phyloP scores from a whole-genome alignment of 2,329 filamentous ascomycete genomes.

The Raffaelea arxii region DNA sequence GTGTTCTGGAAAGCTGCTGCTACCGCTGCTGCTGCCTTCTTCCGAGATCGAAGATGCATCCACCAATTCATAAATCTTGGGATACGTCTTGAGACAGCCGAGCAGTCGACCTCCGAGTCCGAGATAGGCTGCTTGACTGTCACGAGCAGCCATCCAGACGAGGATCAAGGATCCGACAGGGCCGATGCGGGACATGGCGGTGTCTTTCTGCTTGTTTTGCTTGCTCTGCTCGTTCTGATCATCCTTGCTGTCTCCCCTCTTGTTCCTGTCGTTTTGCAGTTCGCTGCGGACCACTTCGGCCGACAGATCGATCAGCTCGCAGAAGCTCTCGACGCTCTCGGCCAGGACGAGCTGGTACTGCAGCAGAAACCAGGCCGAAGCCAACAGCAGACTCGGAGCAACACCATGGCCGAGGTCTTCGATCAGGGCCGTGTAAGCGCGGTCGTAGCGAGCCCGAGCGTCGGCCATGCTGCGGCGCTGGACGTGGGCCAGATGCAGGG shows the following conservation, averaged over 20 bases:
- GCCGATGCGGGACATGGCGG: conserved; percentile 3
- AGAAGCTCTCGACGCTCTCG: no score
- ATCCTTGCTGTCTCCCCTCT: no score
- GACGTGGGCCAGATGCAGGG: conserved; percentile 7
- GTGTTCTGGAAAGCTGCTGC: no score
- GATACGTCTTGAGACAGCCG: conserved; percentile 7
- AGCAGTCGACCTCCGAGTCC: conserved; percentile 5
- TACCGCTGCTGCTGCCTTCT: not conserved
- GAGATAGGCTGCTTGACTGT: conserved; percentile 4
- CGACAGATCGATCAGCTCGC: conserved; percentile 3
- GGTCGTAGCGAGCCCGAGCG: no score
- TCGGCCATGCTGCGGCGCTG: no score
- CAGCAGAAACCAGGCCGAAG: no score
- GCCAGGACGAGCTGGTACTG: no score
- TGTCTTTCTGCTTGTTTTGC: no score
- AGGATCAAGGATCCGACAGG: conserved; percentile 6
- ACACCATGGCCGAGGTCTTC: no score
- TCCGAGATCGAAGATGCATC: conserved; percentile 2
- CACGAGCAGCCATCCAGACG: conserved; percentile 6
- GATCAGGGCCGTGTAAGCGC: no score
- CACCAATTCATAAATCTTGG: conserved; percentile 7
- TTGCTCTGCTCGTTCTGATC: no score
- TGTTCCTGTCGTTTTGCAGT: not conserved
- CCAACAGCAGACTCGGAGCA: no score
- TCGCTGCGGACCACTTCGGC: conserved; percentile 4